These are phyloP conservation scores for Bonia amplexicaulis DNA, from an alignment of 176 grass and related monocot species.

Conservation along the genomic window DNA sequence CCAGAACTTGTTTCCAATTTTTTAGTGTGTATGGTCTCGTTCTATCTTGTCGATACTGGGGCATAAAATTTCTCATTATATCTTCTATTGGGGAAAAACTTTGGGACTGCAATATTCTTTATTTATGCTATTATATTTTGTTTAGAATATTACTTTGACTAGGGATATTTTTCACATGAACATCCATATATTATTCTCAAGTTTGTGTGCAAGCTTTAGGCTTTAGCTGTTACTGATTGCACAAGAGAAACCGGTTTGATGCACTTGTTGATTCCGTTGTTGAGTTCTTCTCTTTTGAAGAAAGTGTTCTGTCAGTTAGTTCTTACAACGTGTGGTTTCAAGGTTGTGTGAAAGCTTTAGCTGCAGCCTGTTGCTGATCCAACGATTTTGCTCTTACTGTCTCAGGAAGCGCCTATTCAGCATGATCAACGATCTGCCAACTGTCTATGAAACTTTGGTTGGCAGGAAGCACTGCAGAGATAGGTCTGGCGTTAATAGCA, in stretches of 20 bases:
- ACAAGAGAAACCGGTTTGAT: slow-evolving; percentile 2
- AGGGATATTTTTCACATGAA: background rate
- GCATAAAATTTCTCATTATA: background rate
- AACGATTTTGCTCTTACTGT: slow-evolving; percentile 1
- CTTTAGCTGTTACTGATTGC: slow-evolving; percentile 7
- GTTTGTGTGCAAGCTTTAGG: background rate
- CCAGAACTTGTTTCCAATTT: background rate
- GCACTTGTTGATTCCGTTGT: background rate
- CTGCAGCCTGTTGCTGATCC: slow-evolving; percentile 2
- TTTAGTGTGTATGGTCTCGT: background rate
- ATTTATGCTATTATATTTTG: background rate
- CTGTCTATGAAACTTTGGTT: slow-evolving; percentile 52
- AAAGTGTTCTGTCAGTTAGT: background rate
- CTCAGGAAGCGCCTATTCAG: slow-evolving; percentile 72
- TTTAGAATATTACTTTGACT: background rate
- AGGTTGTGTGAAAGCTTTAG: background rate
- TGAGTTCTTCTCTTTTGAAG: background rate
- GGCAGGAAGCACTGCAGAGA: slow-evolving; percentile 60
- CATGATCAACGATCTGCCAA: slow-evolving; percentile 68
- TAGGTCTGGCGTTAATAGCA: slow-evolving; percentile 51
- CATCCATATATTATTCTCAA: background rate
- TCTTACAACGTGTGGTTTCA: background rate
- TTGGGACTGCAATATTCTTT: background rate
- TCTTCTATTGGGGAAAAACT: background rate
- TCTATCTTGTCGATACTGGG: background rate